These are phyloP conservation scores for Sporothrix variecibatus DNA, from an alignment of 2,329 filamentous ascomycete species.

Conservation along the genomic window DNA sequence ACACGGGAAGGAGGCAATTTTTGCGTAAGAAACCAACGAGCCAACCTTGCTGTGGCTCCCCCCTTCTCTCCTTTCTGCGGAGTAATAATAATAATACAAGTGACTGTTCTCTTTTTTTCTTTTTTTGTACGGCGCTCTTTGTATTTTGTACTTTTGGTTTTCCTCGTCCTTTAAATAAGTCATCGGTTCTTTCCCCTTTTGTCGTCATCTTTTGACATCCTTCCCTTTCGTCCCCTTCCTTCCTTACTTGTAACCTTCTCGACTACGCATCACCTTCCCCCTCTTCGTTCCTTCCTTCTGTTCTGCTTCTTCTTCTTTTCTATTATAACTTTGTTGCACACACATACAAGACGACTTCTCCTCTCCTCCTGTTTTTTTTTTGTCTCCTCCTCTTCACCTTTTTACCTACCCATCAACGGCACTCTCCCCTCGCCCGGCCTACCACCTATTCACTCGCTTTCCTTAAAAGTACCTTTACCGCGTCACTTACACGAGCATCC, in stretches of 20 bases:
- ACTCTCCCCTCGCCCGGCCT: background rate
- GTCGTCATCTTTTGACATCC: background rate
- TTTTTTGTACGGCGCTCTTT: background rate
- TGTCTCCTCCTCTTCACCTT: background rate
- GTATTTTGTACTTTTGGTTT: background rate
- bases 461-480: background rate
- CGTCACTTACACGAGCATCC: constrained; percentile 10
- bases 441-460: background rate
- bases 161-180: constrained; percentile 6
- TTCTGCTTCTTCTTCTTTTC: background rate
- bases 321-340: background rate
- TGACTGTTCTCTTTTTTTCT: background rate
- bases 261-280: background rate
- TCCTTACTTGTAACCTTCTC: no score
- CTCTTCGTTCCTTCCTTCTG: background rate
- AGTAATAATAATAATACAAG: background rate
- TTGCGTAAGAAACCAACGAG: constrained; percentile 4
- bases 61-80: background rate
- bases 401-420: background rate
- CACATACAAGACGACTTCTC: background rate
- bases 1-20: constrained; percentile 19
- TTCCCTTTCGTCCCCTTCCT: background rate
- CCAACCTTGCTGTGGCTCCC: background rate
- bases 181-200: background rate
- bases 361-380: background rate